A percentile compares a stretch with the other conserved stretches of the same genome.
Conservation (phyloP, 2,329 filamentous ascomycete species). For the Aspergillaceae sp. region DNA sequence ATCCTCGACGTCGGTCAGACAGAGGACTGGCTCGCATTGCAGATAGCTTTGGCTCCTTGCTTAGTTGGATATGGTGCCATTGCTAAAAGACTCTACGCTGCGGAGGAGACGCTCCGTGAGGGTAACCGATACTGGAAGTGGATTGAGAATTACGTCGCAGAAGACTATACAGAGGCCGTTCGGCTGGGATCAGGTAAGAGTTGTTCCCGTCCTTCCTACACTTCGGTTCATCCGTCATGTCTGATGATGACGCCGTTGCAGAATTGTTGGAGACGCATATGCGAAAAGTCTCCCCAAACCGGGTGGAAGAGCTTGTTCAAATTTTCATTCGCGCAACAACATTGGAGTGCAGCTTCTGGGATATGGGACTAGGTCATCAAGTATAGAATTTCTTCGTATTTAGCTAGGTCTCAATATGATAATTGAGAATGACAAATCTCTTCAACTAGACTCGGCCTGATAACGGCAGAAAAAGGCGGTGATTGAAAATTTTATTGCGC, state of each 20-base stretch:
- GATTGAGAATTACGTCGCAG: constrained; percentile 80
- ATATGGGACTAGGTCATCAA: constrained; percentile 48
- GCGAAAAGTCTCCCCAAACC: constrained; percentile 59
- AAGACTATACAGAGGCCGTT: constrained; percentile 69
- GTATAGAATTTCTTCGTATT: not conserved
- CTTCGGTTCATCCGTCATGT: not conserved
- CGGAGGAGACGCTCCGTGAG: constrained; percentile 51
- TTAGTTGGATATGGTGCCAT: constrained; percentile 81
- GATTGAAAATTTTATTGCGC: constrained; percentile 7
- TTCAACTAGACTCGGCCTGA: constrained; percentile 3
- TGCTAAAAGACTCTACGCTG: constrained; percentile 59
- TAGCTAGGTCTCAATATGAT: not conserved
- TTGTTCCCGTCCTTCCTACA: not conserved
- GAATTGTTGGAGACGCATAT: constrained; percentile 69
- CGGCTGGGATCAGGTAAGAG: constrained; percentile 57
- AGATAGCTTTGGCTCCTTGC: constrained; percentile 77
- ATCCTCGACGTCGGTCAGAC: constrained; percentile 82
- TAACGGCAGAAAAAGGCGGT: constrained; percentile 3
- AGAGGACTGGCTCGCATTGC: constrained; percentile 79
- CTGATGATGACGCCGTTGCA: constrained; percentile 21
- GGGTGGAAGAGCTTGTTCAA: constrained; percentile 71
- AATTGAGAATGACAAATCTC: not conserved
- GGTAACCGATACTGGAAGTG: constrained; percentile 77
- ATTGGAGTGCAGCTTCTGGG: constrained; percentile 69
- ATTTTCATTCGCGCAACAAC: constrained; percentile 83